phyloP scores from a whole-genome alignment of 1,139 yeast genomes.

The Blastobotrys illinoisensis region DNA sequence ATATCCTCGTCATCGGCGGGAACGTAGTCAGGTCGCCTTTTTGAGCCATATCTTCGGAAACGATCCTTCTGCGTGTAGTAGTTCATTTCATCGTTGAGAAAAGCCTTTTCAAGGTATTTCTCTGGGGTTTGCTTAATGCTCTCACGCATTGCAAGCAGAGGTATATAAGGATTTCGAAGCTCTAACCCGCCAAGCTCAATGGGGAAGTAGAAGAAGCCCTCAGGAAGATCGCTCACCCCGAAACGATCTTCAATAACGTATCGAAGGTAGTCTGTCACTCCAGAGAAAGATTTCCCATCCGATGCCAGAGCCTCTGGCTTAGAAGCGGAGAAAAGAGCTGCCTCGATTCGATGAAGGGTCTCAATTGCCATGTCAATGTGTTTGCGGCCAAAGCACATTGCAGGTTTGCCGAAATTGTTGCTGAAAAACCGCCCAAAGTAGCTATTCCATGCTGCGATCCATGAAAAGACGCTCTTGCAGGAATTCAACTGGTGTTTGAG shows the following conservation, averaged over 20 bases:
- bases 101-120: slow-evolving; percentile 6
- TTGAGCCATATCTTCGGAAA: slow-evolving; percentile 5
- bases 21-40: background rate
- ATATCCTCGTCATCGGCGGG: slow-evolving; percentile 1
- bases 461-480: slow-evolving; percentile 11
- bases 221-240: slow-evolving; percentile 6
- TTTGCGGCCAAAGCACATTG: slow-evolving; percentile 11
- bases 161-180: slow-evolving; percentile 13
- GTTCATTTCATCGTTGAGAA: slow-evolving; percentile 6
- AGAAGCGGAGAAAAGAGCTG: slow-evolving; percentile 12
- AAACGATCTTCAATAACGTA: background rate
- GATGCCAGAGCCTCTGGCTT: slow-evolving; percentile 2
- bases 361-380: slow-evolving; percentile 17
- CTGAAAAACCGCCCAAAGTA: slow-evolving; percentile 15
- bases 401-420: slow-evolving; percentile 16
- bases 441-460: slow-evolving; percentile 17
- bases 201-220: slow-evolving; percentile 18
- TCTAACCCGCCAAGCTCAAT: slow-evolving; percentile 17
- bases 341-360: slow-evolving; percentile 13
- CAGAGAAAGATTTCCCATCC: slow-evolving; percentile 7
- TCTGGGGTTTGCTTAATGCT: slow-evolving; percentile 1
- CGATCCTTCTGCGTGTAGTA: slow-evolving; percentile 6
- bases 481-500: slow-evolving; percentile 13
- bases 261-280: background rate
- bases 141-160: slow-evolving; percentile 5